These are phyloP conservation scores for Lecanosticta acicola DNA, from an alignment of 2,329 filamentous ascomycete genomes.

Conservation along the genomic window DNA sequence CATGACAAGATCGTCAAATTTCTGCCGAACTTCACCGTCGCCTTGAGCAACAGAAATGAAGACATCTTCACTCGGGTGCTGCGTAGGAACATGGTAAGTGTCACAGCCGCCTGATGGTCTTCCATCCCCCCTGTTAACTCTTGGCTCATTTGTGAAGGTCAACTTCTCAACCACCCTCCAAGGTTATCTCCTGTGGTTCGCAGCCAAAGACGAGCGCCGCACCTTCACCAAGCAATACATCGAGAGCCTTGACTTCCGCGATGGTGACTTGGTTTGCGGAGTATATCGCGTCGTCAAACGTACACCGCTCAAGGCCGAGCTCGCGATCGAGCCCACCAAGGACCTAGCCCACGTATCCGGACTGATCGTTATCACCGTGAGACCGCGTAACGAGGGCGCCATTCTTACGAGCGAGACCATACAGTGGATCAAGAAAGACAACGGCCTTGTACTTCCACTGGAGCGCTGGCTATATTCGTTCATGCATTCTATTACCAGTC, in stretches of 20 bases:
- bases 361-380: conserved; percentile 14
- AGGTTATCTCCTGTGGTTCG: conserved; percentile 15
- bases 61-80: conserved; percentile 18
- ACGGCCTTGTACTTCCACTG: conserved; percentile 14
- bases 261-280: conserved; percentile 21
- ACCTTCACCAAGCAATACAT: conserved; percentile 19
- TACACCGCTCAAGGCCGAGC: conserved; percentile 12
- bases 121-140: too few species aligned
- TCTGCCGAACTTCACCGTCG: conserved; percentile 12
- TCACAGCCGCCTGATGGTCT: too few species aligned
- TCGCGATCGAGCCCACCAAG: conserved; percentile 7
- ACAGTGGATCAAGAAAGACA: conserved; percentile 18
- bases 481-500: conserved; percentile 15
- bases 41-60: conserved; percentile 10
- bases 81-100: conserved; percentile 15
- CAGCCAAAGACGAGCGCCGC: conserved; percentile 5
- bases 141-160: too few species aligned
- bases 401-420: conserved; percentile 20
- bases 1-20: conserved; percentile 20
- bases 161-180: conserved; percentile 15
- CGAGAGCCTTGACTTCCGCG: conserved; percentile 14
- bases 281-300: conserved; percentile 20
- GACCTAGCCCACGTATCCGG: conserved; percentile 8
- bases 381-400: conserved; percentile 17
- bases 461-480: conserved; percentile 14